A percentile compares a stretch with the other conserved stretches of the same genome.
phyloP scores from a whole-genome alignment of 2,329 filamentous ascomycete genomes.

The Didymella lethalis region DNA sequence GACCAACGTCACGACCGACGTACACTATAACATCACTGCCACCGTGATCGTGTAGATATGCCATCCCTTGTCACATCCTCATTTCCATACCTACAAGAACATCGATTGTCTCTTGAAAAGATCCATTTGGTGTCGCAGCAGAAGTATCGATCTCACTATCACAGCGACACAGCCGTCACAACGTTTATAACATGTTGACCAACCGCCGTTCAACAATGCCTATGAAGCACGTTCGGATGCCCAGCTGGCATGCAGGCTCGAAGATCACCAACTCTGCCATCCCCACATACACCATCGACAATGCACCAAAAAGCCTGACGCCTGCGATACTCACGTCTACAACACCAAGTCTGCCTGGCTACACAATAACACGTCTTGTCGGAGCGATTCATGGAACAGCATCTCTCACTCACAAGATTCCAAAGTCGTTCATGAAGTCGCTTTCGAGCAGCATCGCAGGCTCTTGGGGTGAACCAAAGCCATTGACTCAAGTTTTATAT shows the following conservation, averaged over 20 bases:
- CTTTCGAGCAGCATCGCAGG: conserved; percentile 29
- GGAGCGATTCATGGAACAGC: conserved; percentile 46
- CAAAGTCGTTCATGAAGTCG: conserved; percentile 46
- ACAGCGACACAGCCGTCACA: not conserved
- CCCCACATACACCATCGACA: conserved; percentile 30
- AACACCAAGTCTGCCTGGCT: conserved; percentile 37
- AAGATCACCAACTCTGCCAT: conserved; percentile 24
- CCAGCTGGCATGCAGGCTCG: conserved; percentile 37
- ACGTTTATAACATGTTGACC: conserved; percentile 36
- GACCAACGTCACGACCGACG: conserved; percentile 20
- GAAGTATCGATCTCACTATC: not conserved
- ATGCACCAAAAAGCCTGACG: conserved; percentile 37
- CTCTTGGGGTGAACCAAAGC: conserved; percentile 43
- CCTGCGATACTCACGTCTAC: conserved; percentile 42
- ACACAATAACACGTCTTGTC: conserved; percentile 37
- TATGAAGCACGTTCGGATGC: conserved; percentile 35
- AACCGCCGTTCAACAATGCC: conserved; percentile 50
- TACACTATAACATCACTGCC: conserved; percentile 4
- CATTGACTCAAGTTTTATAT: conserved; percentile 43
- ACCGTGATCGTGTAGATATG: not conserved
- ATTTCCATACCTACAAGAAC: not conserved
- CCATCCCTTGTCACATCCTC: not conserved
- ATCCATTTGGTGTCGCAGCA: not conserved
- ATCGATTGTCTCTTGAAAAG: not conserved
- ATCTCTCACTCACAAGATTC: conserved; percentile 45